These are phyloP conservation scores for Tephrocybe sp. DNA, from an alignment of 768 basidiomycete species.

Conservation along the genomic window DNA sequence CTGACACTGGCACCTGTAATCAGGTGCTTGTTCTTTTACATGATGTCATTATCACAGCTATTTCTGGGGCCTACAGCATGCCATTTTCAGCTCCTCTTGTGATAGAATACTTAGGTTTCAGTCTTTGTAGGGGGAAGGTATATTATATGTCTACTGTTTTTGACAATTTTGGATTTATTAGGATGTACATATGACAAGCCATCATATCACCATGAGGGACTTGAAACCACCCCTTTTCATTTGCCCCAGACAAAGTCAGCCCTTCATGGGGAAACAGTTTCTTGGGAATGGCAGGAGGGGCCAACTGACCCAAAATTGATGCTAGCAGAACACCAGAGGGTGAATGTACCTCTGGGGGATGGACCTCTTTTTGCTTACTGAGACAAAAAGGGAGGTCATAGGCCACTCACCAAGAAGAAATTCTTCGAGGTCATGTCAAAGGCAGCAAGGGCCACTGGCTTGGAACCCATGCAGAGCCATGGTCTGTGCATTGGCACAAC, in stretches of 20 bases:
- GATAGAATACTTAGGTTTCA: too few relatives aligned
- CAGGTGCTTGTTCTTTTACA: too few relatives aligned
- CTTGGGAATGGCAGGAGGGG: slow-evolving; percentile 14
- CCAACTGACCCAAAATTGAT: slow-evolving; percentile 11
- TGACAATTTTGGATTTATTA: too few relatives aligned
- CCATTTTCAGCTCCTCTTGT: too few relatives aligned
- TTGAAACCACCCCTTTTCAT: slow-evolving; percentile 10
- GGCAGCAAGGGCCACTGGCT: slow-evolving; percentile 2
- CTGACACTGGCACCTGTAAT: too few relatives aligned
- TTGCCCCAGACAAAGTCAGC: slow-evolving; percentile 18
- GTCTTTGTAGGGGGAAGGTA: too few relatives aligned
- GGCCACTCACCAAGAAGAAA: slow-evolving; percentile 22
- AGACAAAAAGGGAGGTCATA: neutral
- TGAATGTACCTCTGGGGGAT: slow-evolving; percentile 20
- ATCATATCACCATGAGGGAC: too few relatives aligned
- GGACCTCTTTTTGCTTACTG: too few relatives aligned
- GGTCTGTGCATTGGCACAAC: slow-evolving; percentile 27
- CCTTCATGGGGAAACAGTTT: slow-evolving; percentile 15
- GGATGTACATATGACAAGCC: too few relatives aligned
- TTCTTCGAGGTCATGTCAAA: slow-evolving; percentile 17
- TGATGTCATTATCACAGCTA: too few relatives aligned
- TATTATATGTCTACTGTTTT: too few relatives aligned
- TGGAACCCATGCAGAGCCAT: slow-evolving; percentile 22
- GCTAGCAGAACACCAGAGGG: slow-evolving; percentile 5
- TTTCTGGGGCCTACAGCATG: too few relatives aligned